Percentiles rank a stretch among this genome's conserved stretches.
These are phyloP conservation scores for Dionaea muscipula DNA, from an alignment of 179 eudicot species.

Conservation along the genomic window DNA sequence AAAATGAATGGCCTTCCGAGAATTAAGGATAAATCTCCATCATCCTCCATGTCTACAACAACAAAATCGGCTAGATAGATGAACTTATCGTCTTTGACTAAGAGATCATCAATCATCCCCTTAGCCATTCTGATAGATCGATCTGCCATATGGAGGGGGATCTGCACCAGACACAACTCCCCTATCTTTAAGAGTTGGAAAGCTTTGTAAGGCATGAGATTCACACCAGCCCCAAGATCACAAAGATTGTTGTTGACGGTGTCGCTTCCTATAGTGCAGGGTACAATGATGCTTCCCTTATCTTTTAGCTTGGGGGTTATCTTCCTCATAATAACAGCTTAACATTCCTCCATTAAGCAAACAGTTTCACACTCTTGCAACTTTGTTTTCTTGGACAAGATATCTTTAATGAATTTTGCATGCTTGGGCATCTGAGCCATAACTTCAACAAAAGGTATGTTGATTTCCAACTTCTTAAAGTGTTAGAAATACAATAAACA, in stretches of 20 bases:
- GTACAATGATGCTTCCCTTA: constrained; percentile 5
- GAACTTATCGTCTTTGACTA: constrained; percentile 8
- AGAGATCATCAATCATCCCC: constrained; percentile 10
- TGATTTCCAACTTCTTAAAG: constrained; percentile 5
- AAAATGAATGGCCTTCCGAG: constrained; percentile 6
- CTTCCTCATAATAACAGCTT: constrained; percentile 1
- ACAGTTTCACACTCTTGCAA: constrained; percentile 3
- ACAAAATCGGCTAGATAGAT: constrained; percentile 8
- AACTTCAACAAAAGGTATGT: constrained; percentile 1
- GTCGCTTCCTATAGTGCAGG: neutral
- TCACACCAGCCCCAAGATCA: constrained; percentile 8
- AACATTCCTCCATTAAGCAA: constrained; percentile 3
- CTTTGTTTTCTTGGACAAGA: constrained; percentile 3
- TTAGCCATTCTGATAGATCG: constrained; percentile 5
- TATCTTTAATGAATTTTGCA: constrained; percentile 8
- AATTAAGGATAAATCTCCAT: constrained; percentile 4
- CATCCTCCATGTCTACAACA: constrained; percentile 13
- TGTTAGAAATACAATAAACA: too few species aligned
- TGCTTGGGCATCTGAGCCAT: neutral
- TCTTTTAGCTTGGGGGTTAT: constrained; percentile 8
- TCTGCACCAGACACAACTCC: neutral
- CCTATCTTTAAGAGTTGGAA: neutral
- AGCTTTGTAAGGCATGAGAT: constrained; percentile 6
- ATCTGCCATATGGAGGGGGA: constrained; percentile 1
- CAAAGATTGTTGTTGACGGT: neutral